phyloP scores from a whole-genome alignment of 345 rosid genomes.

The Rhizophora mangle region DNA sequence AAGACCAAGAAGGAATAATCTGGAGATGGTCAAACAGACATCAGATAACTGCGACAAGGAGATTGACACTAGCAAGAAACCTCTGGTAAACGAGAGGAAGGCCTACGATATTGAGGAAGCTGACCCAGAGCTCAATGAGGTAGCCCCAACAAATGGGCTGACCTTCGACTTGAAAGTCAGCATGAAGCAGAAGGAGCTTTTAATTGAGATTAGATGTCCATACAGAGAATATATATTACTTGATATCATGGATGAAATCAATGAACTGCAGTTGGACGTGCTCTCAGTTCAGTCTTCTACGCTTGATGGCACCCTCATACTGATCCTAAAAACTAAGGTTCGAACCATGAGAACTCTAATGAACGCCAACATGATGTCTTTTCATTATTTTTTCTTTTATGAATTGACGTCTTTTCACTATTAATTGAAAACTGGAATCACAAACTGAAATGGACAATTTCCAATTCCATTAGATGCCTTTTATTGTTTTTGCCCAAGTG shows the following conservation, averaged over 20 bases:
- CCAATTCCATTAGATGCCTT: too few species aligned
- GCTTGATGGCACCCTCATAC: conserved; percentile 49
- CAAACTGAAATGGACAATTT: too few species aligned
- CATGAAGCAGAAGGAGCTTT: conserved; percentile 48
- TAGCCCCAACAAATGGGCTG: conserved; percentile 23
- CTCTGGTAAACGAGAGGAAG: conserved; percentile 62
- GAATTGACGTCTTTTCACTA: too few species aligned
- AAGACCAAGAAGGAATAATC: conserved; percentile 39
- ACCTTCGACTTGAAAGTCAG: conserved; percentile 41
- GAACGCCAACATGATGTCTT: background rate
- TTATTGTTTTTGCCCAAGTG: too few species aligned
- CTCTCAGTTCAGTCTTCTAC: conserved; percentile 62
- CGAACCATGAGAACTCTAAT: background rate
- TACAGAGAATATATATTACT: conserved; percentile 64
- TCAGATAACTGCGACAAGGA: conserved; percentile 58
- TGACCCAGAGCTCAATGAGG: conserved; percentile 31
- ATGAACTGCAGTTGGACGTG: conserved; percentile 68
- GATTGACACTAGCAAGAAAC: conserved; percentile 31
- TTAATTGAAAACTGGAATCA: too few species aligned
- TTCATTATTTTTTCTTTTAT: too few species aligned
- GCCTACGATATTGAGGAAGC: conserved; percentile 43
- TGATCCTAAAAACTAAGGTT: conserved; percentile 76
- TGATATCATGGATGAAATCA: conserved; percentile 75
- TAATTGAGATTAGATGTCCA: conserved; percentile 62
- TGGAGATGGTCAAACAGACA: conserved; percentile 52